Evolutionary conservation across 2,329 filamentous ascomycete species (phyloP).

Genomic region (Sporothrix euskadiensis): DNA sequence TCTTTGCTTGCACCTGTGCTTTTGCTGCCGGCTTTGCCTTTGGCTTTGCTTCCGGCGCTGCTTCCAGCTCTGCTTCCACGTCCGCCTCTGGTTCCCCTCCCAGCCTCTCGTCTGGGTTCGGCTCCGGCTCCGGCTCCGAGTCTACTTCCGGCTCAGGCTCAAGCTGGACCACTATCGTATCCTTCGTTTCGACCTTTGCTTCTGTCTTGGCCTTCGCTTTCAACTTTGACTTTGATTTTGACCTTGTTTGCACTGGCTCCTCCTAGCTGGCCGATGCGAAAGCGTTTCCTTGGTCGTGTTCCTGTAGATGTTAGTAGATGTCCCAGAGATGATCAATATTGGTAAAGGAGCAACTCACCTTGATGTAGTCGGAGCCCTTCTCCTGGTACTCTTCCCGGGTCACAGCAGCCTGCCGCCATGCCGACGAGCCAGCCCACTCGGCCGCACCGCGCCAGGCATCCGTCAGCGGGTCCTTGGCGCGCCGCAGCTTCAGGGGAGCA

Average conservation of each 20-base stretch:
- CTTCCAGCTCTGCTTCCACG: neutral
- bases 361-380: slow-evolving; percentile 92
- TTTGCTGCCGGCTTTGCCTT: neutral
- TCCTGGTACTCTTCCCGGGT: slow-evolving; percentile 82
- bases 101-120: neutral
- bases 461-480: slow-evolving; percentile 72
- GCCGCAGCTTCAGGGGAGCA: slow-evolving; percentile 66
- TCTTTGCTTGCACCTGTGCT: neutral
- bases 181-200: neutral
- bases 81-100: neutral
- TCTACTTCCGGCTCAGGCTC: neutral
- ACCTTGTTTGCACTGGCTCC: neutral
- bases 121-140: neutral
- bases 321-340: neutral
- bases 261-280: slow-evolving; percentile 37
- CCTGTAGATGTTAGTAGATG: slow-evolving; percentile 43
- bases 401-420: slow-evolving; percentile 66
- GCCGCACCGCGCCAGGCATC: slow-evolving; percentile 96
- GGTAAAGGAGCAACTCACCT: slow-evolving; percentile 53
- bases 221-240: neutral
- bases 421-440: slow-evolving; percentile 68
- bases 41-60: neutral
- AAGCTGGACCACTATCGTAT: neutral
- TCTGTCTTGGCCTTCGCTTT: neutral
- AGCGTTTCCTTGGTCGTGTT: slow-evolving; percentile 65